Base-by-base conservation (phyloP, 345 rosid genomes). In the Nasturtium officinale region DNA sequence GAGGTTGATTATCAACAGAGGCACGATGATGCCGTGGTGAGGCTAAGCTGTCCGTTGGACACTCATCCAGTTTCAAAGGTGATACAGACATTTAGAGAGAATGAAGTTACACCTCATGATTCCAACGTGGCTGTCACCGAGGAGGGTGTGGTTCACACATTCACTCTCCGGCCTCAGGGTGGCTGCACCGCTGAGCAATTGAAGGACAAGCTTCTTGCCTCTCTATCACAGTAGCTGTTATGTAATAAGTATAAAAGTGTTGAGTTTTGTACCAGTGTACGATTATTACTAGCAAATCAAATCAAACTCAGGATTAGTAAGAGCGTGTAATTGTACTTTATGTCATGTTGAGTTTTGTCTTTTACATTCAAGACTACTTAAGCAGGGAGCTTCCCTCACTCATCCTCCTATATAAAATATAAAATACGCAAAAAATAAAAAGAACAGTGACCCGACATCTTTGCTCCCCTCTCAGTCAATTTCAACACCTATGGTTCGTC, bases 11-110 rank as follows among this genome's bases (percentile, higher is more conserved):
- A 89, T 76, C 93, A 89, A 77, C 77, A 78, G 42, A 77, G 90
- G 70, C 90, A 86, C 2, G 96, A 94, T 2, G 97, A 87, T 60
- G 87, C 91, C 3, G 83, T 87, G 47, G 90, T 94, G 71, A 82
- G 87, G 53, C 74, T 87, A 77, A 85, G 87, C 77, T 91, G 87
- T 38, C 93, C 96, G 13, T 52, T 90, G 85, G 97, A 85, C 20
- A 35, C 81, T 26, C 99, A 95, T 75, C 99, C 98, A 0, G 89
- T 87, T 65, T 81, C 89, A 33, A 74, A 65, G 47, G 86, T 89
- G 65, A 47, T 91, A 51, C 85, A 87, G 70, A 73, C 85, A n/a
- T 81, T 91, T 18, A 77, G 81, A 62, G 96, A 90, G 72, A 85
- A 89, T 65, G 91, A 90, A 81, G 74, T 87, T 38, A 45, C 72